phyloP scores from a whole-genome alignment of 768 basidiomycete genomes.

The Rhodotorula sphaerocarpa region DNA sequence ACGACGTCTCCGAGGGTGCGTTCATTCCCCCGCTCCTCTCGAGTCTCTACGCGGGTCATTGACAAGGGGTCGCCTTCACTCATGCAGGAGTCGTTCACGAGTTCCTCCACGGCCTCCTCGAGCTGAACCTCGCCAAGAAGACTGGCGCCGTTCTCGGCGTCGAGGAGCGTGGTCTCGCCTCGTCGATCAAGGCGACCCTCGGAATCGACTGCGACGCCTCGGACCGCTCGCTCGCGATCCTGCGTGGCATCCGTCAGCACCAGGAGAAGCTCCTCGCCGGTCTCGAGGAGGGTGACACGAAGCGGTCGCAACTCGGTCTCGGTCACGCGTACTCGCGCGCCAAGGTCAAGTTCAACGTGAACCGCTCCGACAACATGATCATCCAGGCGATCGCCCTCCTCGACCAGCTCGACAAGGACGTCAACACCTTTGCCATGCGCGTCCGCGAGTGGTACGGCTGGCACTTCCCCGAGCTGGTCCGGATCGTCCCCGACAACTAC shows the following conservation, averaged over 20 bases:
- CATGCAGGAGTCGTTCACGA: slow-evolving; percentile 71
- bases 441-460: slow-evolving; percentile 98
- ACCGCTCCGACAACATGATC: slow-evolving; percentile 78
- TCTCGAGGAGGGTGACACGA: slow-evolving; percentile 76
- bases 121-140: slow-evolving; percentile 68
- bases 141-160: slow-evolving; percentile 66
- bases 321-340: slow-evolving; percentile 96
- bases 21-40: neutral
- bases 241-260: slow-evolving; percentile 86
- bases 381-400: slow-evolving; percentile 96
- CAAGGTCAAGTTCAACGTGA: slow-evolving; percentile 96
- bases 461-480: slow-evolving; percentile 95
- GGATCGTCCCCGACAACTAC: slow-evolving; percentile 85
- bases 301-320: slow-evolving; percentile 87
- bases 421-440: slow-evolving; percentile 97
- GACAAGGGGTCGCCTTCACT: too few species aligned
- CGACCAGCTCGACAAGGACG: slow-evolving; percentile 98
- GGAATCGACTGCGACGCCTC: slow-evolving; percentile 70
- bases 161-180: slow-evolving; percentile 64
- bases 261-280: slow-evolving; percentile 81
- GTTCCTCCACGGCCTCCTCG: slow-evolving; percentile 69
- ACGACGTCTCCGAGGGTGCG: slow-evolving; percentile 90
- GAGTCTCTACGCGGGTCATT: too few species aligned
- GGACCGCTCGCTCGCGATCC: slow-evolving; percentile 69
- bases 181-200: slow-evolving; percentile 65